A percentile compares a stretch with the other conserved stretches of the same genome.
Evolutionary conservation across 495 filamentous ascomycete species (phyloP).

Genomic region (Trypethelium eluteriae): DNA sequence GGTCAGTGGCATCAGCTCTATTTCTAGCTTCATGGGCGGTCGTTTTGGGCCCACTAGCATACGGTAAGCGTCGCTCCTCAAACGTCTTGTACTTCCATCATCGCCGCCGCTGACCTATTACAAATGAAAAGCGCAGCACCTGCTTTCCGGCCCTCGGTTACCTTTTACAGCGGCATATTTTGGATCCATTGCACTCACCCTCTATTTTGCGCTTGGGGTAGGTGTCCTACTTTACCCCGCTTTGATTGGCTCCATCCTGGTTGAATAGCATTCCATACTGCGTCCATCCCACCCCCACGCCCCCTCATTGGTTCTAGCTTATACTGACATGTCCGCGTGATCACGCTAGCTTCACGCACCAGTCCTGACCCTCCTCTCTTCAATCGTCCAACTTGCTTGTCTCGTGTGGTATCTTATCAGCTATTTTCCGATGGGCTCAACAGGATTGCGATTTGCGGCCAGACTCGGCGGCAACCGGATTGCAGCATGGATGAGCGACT

Average conservation of each 20-base stretch:
- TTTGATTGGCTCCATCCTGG: conserved; percentile 4
- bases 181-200: conserved; percentile 79
- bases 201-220: conserved; percentile 89
- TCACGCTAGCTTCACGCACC: conserved; percentile 61
- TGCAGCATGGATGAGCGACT: conserved; percentile 72
- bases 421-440: conserved; percentile 96
- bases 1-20: conserved; percentile 84
- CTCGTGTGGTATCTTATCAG: conserved; percentile 91
- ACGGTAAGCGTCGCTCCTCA: conserved; percentile 40
- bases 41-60: conserved; percentile 79
- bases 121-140: conserved; percentile 52
- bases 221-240: conserved; percentile 38
- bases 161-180: conserved; percentile 98
- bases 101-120: neutral
- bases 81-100: neutral
- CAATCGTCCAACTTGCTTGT: conserved; percentile 71
- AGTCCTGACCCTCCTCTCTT: conserved; percentile 73
- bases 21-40: conserved; percentile 92
- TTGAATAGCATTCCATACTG: conserved; percentile 4
- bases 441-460: conserved; percentile 76
- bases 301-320: conserved; percentile 13
- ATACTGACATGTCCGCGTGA: conserved; percentile 19
- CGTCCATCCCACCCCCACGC: conserved; percentile 20
- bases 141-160: conserved; percentile 74
- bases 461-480: conserved; percentile 77